Percentiles rank a stretch among this genome's conserved stretches.
Evolutionary conservation across 768 basidiomycete genomes (phyloP).

Genomic region (Trichaptum fuscoviolaceum): DNA sequence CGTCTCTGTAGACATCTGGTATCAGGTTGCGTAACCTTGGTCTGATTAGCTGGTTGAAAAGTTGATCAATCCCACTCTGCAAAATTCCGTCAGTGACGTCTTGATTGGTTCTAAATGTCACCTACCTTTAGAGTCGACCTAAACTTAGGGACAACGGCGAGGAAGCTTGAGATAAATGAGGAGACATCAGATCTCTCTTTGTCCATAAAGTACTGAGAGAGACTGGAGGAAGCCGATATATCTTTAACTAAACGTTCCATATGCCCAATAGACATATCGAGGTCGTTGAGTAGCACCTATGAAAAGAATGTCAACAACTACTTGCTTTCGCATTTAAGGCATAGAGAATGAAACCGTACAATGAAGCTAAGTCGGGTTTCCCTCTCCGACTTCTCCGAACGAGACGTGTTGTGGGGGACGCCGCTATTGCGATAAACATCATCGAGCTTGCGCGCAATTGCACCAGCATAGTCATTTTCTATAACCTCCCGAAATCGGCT

Average conservation of each 20-base stretch:
- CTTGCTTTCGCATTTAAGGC: constrained; percentile 6
- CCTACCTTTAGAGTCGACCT: constrained; percentile 68
- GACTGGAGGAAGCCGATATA: constrained; percentile 43
- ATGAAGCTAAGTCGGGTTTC: constrained; percentile 80
- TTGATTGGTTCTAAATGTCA: constrained; percentile 5
- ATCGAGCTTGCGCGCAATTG: constrained; percentile 83
- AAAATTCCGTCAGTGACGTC: neutral
- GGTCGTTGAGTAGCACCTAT: constrained; percentile 86
- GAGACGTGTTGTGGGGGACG: constrained; percentile 37
- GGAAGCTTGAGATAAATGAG: constrained; percentile 43
- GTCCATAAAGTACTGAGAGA: constrained; percentile 65
- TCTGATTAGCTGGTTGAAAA: constrained; percentile 92
- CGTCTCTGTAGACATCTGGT: constrained; percentile 84
- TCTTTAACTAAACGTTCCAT: constrained; percentile 78
- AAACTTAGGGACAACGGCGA: constrained; percentile 56
- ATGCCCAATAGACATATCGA: constrained; percentile 89
- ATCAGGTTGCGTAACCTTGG: constrained; percentile 82
- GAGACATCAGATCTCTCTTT: constrained; percentile 48
- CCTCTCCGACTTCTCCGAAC: constrained; percentile 72
- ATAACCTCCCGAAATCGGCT: constrained; percentile 66
- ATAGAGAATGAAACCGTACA: constrained; percentile 41
- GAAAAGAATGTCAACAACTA: constrained; percentile 5
- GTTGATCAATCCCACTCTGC: constrained; percentile 82
- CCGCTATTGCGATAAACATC: constrained; percentile 66
- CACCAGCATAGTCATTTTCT: constrained; percentile 76